Conservation (phyloP, 257 asterid genomes). For the Solanum chilense region DNA sequence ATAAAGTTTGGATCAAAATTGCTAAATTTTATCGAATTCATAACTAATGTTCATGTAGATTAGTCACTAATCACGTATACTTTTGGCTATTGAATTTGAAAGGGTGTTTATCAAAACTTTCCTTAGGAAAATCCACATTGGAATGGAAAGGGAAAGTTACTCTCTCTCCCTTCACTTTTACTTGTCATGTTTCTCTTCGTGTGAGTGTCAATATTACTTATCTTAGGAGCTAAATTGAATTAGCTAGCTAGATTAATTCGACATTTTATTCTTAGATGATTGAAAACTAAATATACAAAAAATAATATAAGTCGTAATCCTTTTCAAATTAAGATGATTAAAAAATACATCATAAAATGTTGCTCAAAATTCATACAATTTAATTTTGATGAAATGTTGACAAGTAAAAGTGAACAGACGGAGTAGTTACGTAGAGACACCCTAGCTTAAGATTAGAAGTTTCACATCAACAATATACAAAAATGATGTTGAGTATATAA, state of each 20-base stretch:
- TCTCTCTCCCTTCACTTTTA: background rate
- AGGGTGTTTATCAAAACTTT: background rate
- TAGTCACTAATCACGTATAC: background rate
- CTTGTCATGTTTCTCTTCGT: background rate
- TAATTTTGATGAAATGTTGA: accelerated
- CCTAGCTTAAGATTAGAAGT: accelerated
- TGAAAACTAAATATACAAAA: background rate
- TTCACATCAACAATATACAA: no score
- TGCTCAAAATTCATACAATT: background rate
- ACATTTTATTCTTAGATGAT: background rate
- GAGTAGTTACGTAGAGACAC: background rate
- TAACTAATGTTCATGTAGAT: background rate
- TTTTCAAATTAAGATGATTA: background rate
- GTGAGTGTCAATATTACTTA: background rate
- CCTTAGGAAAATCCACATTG: background rate
- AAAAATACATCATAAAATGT: background rate
- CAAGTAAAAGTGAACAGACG: background rate
- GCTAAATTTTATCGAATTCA: background rate
- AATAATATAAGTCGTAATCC: background rate
- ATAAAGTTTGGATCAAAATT: background rate
- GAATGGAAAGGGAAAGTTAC: background rate
- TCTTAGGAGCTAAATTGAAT: background rate
- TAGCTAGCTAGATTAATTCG: background rate
- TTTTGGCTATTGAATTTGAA: background rate
- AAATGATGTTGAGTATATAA: no score